Evolutionary conservation across 192 early-diverging fungal genomes (phyloP).

Genomic region (Powellomyces hirtus): DNA sequence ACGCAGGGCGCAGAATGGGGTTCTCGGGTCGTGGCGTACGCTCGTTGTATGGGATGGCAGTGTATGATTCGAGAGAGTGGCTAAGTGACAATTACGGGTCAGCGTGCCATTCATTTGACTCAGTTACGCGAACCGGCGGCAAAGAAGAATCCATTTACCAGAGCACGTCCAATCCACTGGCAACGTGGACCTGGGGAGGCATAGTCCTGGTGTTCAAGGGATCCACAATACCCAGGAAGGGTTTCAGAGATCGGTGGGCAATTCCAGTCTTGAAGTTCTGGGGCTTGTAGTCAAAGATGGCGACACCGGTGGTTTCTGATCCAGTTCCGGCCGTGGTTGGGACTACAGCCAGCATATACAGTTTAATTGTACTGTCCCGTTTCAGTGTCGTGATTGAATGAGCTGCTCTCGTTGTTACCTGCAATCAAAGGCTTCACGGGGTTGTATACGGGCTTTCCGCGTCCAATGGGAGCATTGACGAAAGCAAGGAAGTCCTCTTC

Average conservation of each 20-base stretch:
- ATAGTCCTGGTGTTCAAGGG: slow-evolving; percentile 84
- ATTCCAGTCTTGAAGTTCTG: slow-evolving; percentile 87
- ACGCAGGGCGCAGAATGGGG: slow-evolving; percentile 81
- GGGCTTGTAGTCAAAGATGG: slow-evolving; percentile 89
- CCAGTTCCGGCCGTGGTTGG: slow-evolving; percentile 64
- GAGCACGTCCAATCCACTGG: slow-evolving; percentile 84
- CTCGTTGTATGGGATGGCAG: slow-evolving; percentile 79
- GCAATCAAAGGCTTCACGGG: slow-evolving; percentile 78
- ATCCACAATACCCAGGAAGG: slow-evolving; percentile 82
- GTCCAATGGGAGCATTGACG: slow-evolving; percentile 90
- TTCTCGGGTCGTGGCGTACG: slow-evolving; percentile 76
- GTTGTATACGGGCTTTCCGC: slow-evolving; percentile 72
- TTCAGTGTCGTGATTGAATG: not conserved
- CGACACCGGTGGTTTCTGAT: slow-evolving; percentile 85
- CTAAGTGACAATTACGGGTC: slow-evolving; percentile 21
- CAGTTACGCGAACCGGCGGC: not conserved
- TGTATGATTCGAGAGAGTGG: slow-evolving; percentile 90
- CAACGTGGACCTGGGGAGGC: slow-evolving; percentile 81
- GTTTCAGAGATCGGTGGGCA: slow-evolving; percentile 78
- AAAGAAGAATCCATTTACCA: slow-evolving; percentile 49
- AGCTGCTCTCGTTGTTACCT: too few species aligned
- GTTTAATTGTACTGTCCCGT: too few species aligned
- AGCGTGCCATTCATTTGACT: not conserved
- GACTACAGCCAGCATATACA: too few species aligned
- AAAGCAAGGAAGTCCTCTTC: slow-evolving; percentile 86